These are phyloP conservation scores for Termitomyces sp. DNA, from an alignment of 768 basidiomycete genomes.

Conservation along the genomic window DNA sequence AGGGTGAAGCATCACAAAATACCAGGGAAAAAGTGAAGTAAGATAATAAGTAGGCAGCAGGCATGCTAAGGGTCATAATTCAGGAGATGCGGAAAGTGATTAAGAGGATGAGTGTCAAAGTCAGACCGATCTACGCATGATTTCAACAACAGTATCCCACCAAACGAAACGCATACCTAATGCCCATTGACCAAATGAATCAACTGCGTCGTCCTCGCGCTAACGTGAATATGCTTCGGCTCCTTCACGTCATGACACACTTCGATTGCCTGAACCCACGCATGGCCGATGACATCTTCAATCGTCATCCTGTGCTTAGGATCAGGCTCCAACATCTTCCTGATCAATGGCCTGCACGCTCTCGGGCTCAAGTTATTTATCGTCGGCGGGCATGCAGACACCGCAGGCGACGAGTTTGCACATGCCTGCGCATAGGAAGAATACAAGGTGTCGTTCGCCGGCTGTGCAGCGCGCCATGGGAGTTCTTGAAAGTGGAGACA, in stretches of 20 bases:
- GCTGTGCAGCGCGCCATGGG: conserved; percentile 94
- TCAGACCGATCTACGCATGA: neutral
- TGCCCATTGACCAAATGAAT: conserved; percentile 32
- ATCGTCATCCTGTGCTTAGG: conserved; percentile 71
- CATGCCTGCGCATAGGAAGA: conserved; percentile 65
- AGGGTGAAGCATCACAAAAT: neutral
- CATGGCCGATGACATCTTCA: conserved; percentile 73
- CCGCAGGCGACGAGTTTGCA: conserved; percentile 37
- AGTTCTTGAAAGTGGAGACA: conserved; percentile 98
- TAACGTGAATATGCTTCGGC: conserved; percentile 69
- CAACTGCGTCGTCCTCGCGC: conserved; percentile 55
- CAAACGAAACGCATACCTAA: conserved; percentile 3
- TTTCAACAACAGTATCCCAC: neutral
- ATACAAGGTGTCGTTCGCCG: conserved; percentile 68
- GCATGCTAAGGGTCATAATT: neutral
- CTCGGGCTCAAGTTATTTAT: conserved; percentile 88
- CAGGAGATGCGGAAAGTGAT: neutral
- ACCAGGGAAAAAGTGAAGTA: neutral
- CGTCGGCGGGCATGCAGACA: conserved; percentile 54
- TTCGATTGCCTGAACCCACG: conserved; percentile 80
- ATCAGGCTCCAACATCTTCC: conserved; percentile 95
- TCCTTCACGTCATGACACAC: conserved; percentile 66
- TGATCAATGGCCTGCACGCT: conserved; percentile 75
- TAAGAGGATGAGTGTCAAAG: neutral
- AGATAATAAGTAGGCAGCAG: neutral